phyloP scores from a whole-genome alignment of 495 filamentous ascomycete species.

The Poronia punctata region DNA sequence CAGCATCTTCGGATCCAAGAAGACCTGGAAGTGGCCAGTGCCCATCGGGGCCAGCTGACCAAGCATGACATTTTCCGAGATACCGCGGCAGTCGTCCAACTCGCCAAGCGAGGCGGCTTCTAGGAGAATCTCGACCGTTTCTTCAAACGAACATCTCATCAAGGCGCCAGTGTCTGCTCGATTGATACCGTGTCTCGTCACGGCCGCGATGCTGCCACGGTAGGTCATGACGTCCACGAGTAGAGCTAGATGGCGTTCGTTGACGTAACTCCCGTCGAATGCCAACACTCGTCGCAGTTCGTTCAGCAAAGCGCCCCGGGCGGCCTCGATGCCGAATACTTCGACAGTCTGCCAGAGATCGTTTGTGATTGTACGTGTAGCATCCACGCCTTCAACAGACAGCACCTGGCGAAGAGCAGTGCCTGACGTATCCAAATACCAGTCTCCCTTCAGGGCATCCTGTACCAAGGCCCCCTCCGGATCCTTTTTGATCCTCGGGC shows the following conservation, averaged over 20 bases:
- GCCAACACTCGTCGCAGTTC: conserved; percentile 88
- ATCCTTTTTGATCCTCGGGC: conserved; percentile 52
- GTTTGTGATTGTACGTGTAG: conserved; percentile 87
- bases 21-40: conserved; percentile 89
- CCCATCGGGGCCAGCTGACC: conserved; percentile 95
- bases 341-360: conserved; percentile 89
- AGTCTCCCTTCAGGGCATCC: conserved; percentile 65
- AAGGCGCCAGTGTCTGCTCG: conserved; percentile 93
- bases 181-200: conserved; percentile 98
- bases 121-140: conserved; percentile 95
- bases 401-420: conserved; percentile 78
- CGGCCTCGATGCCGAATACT: conserved; percentile 93
- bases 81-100: conserved; percentile 92
- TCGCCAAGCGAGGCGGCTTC: conserved; percentile 92
- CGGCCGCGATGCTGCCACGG: conserved; percentile 84
- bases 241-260: conserved; percentile 94
- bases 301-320: conserved; percentile 72
- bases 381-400: conserved; percentile 79
- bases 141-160: conserved; percentile 99
- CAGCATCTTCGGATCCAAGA: conserved; percentile 88
- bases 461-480: conserved; percentile 63
- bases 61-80: conserved; percentile 98
- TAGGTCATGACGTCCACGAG: conserved; percentile 98
- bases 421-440: conserved; percentile 90
- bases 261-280: conserved; percentile 98